phyloP scores from a whole-genome alignment of 1,284 basidiomycete genomes.

The Rhodotorula sp. region DNA sequence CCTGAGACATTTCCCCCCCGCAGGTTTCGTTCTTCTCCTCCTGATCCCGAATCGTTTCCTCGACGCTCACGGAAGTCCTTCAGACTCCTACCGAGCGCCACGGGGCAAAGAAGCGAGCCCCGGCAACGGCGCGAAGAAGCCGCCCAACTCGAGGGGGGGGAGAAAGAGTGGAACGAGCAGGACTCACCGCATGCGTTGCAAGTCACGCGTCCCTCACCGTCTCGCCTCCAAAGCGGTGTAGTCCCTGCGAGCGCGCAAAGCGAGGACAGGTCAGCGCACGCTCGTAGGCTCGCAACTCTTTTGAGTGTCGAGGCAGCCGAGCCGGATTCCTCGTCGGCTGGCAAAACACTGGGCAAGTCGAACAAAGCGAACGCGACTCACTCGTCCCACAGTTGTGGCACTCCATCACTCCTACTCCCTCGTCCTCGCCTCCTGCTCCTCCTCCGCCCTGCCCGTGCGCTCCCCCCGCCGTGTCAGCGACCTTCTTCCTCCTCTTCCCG shows the following conservation, averaged over 20 bases:
- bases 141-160: too few species aligned
- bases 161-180: too few species aligned
- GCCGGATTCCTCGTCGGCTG: too few species aligned
- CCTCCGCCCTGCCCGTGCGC: neutral
- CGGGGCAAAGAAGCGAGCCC: too few species aligned
- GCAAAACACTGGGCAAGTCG: neutral
- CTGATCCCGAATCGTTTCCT: too few species aligned
- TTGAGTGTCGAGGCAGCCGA: neutral
- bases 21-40: too few species aligned
- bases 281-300: neutral
- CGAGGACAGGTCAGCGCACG: too few species aligned
- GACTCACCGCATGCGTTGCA: slow-evolving; percentile 82
- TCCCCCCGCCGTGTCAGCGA: neutral
- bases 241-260: slow-evolving; percentile 52
- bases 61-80: too few species aligned
- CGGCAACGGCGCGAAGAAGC: too few species aligned
- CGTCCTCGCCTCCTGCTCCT: slow-evolving; percentile 1
- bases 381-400: slow-evolving; percentile 45
- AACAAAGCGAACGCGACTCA: slow-evolving; percentile 4
- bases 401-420: slow-evolving; percentile 40
- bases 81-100: too few species aligned
- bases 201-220: slow-evolving; percentile 83
- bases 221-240: slow-evolving; percentile 87
- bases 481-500: slow-evolving; percentile 3
- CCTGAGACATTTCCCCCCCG: too few species aligned